Evolutionary conservation across 345 rosid genomes (phyloP).

Genomic region (Mangifera indica): DNA sequence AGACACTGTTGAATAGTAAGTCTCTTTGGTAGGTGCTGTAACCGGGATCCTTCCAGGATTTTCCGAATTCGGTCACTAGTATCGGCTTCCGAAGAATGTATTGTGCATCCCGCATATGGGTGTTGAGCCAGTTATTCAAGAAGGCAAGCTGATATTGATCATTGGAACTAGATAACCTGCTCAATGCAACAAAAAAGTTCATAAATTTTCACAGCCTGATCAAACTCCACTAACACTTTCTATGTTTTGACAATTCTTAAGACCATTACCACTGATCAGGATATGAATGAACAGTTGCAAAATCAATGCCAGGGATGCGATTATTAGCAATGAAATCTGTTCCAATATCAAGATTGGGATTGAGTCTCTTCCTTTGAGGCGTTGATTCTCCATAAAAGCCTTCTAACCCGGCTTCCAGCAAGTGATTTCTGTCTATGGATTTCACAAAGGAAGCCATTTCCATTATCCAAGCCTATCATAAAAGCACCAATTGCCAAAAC

Average conservation of each 20-base stretch:
- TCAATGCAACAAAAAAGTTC: slow-evolving; percentile 6
- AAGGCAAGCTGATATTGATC: slow-evolving; percentile 53
- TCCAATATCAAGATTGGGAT: slow-evolving; percentile 67
- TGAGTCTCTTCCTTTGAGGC: slow-evolving; percentile 62
- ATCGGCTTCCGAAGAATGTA: slow-evolving; percentile 72
- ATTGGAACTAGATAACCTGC: slow-evolving; percentile 61
- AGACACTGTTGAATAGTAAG: slow-evolving; percentile 59
- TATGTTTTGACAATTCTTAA: neutral
- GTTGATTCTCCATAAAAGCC: slow-evolving; percentile 83
- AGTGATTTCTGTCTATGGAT: slow-evolving; percentile 72
- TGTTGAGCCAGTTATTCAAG: slow-evolving; percentile 69
- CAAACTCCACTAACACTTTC: neutral
- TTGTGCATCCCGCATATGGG: slow-evolving; percentile 76
- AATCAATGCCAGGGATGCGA: slow-evolving; percentile 68
- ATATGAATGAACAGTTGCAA: slow-evolving; percentile 80
- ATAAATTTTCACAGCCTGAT: neutral
- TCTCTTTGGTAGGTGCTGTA: slow-evolving; percentile 57
- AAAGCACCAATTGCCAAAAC: slow-evolving; percentile 1
- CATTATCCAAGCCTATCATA: slow-evolving; percentile 66
- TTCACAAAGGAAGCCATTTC: slow-evolving; percentile 88
- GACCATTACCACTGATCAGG: slow-evolving; percentile 86
- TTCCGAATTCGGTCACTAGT: slow-evolving; percentile 77
- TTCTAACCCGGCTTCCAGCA: slow-evolving; percentile 83
- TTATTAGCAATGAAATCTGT: slow-evolving; percentile 89
- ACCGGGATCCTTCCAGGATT: slow-evolving; percentile 56